These are phyloP conservation scores for Emydomyces testavorans DNA, from an alignment of 2,329 filamentous ascomycete species.

Conservation along the genomic window DNA sequence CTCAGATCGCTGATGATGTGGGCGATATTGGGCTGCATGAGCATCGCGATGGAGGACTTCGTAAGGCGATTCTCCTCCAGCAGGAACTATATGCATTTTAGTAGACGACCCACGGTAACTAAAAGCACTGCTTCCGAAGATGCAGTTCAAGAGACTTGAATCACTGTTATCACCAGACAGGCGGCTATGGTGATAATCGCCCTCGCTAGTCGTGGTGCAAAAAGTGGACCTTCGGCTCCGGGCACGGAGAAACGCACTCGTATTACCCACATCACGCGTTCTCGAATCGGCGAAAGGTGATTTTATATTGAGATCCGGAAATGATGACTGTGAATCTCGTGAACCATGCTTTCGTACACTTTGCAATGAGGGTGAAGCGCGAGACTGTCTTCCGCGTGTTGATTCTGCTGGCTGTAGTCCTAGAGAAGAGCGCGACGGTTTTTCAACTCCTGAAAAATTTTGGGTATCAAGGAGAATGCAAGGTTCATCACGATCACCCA, in stretches of 20 bases:
- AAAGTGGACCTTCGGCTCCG: slow-evolving; percentile 38
- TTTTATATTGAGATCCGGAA: slow-evolving; percentile 20
- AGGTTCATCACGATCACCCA: slow-evolving; percentile 37
- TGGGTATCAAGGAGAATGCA: slow-evolving; percentile 38
- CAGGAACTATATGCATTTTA: slow-evolving; percentile 48
- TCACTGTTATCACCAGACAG: slow-evolving; percentile 40
- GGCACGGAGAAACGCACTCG: slow-evolving; percentile 33
- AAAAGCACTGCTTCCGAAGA: slow-evolving; percentile 49
- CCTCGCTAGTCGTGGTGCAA: slow-evolving; percentile 25
- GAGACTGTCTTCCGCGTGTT: slow-evolving; percentile 25
- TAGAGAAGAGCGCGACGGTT: slow-evolving; percentile 27
- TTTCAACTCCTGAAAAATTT: slow-evolving; percentile 20
- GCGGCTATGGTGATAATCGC: slow-evolving; percentile 29
- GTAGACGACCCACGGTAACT: slow-evolving; percentile 49
- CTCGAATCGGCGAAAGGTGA: slow-evolving; percentile 14
- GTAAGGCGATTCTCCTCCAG: slow-evolving; percentile 27
- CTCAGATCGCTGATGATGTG: slow-evolving; percentile 29
- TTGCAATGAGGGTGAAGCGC: slow-evolving; percentile 31
- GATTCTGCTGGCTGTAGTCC: slow-evolving; percentile 27
- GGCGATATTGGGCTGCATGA: slow-evolving; percentile 19
- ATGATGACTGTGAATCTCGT: slow-evolving; percentile 23
- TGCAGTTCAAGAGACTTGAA: slow-evolving; percentile 45
- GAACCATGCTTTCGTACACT: slow-evolving; percentile 26
- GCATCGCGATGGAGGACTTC: slow-evolving; percentile 17
- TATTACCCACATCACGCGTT: slow-evolving; percentile 24